phyloP scores from a whole-genome alignment of 2,329 filamentous ascomycete genomes.

The Paradendryphiella salina region DNA sequence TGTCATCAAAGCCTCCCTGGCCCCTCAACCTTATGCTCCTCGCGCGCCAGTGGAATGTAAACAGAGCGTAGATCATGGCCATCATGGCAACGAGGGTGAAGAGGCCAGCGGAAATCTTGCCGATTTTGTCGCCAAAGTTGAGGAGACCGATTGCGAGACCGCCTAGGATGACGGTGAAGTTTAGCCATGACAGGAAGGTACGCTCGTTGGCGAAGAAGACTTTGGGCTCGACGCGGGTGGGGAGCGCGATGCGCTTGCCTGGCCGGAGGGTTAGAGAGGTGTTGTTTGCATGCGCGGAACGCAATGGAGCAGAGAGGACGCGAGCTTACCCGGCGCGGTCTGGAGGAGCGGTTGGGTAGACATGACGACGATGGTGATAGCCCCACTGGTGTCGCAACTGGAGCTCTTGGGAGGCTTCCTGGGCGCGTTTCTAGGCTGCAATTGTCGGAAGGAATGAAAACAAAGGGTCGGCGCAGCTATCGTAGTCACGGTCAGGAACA shows the following conservation, averaged over 20 bases:
- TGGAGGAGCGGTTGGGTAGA: conserved; percentile 96
- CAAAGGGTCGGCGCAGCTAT: conserved; percentile 12
- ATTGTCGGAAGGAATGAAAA: conserved; percentile 8
- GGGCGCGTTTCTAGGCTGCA: conserved; percentile 6
- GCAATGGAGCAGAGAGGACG: neutral
- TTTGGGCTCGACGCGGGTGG: conserved; percentile 97
- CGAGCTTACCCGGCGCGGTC: conserved; percentile 76
- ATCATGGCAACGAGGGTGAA: conserved; percentile 95
- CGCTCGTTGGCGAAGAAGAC: conserved; percentile 99
- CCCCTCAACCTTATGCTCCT: conserved; percentile 88
- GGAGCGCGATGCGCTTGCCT: conserved; percentile 98
- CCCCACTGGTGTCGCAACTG: conserved; percentile 19
- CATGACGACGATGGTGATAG: conserved; percentile 60
- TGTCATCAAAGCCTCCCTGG: conserved; percentile 94
- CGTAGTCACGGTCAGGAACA: conserved; percentile 1
- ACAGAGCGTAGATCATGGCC: conserved; percentile 91
- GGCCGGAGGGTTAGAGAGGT: conserved; percentile 12
- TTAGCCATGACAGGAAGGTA: conserved; percentile 98
- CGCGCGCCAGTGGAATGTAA: conserved; percentile 96
- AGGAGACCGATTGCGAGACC: conserved; percentile 95
- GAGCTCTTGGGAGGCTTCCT: conserved; percentile 10
- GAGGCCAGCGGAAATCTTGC: conserved; percentile 88
- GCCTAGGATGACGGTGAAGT: conserved; percentile 98
- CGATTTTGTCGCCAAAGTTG: conserved; percentile 94
- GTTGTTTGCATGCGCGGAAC: neutral